Conservation (phyloP, 139 green algal genomes). For the Nannochloris sp. region DNA sequence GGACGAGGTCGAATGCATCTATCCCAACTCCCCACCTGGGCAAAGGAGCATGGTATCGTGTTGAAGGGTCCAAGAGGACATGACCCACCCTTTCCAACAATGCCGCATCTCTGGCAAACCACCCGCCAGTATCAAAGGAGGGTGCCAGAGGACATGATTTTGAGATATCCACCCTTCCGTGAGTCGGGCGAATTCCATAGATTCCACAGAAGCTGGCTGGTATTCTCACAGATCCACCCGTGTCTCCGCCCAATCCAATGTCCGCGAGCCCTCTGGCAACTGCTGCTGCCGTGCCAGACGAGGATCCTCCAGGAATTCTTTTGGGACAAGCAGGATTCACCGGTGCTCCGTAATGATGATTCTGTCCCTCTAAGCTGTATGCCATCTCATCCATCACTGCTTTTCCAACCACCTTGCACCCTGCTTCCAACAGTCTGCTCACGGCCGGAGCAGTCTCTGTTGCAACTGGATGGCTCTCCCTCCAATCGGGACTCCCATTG, state of each 20-base stretch:
- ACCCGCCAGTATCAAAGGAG: constrained; percentile 65
- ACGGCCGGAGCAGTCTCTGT: constrained; percentile 48
- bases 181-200: constrained; percentile 75
- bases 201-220: constrained; percentile 81
- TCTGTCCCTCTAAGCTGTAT: constrained; percentile 62
- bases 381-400: constrained; percentile 92
- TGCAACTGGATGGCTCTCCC: constrained; percentile 47
- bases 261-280: constrained; percentile 63
- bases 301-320: constrained; percentile 81
- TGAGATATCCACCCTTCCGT: constrained; percentile 56
- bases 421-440: constrained; percentile 59
- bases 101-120: constrained; percentile 46
- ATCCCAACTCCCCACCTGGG: constrained; percentile 53
- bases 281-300: constrained; percentile 75
- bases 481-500: constrained; percentile 56
- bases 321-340: constrained; percentile 69
- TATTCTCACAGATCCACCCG: constrained; percentile 75
- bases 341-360: constrained; percentile 82
- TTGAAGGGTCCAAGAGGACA: constrained; percentile 42
- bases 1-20: constrained; percentile 65
- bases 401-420: constrained; percentile 60
- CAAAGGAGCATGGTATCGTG: constrained; percentile 14
- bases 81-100: constrained; percentile 34
- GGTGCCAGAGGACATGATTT: constrained; percentile 60
- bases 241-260: constrained; percentile 81